These are phyloP conservation scores for Trichoderma simmonsii DNA, from an alignment of 2,329 filamentous ascomycete species.

Conservation along the genomic window DNA sequence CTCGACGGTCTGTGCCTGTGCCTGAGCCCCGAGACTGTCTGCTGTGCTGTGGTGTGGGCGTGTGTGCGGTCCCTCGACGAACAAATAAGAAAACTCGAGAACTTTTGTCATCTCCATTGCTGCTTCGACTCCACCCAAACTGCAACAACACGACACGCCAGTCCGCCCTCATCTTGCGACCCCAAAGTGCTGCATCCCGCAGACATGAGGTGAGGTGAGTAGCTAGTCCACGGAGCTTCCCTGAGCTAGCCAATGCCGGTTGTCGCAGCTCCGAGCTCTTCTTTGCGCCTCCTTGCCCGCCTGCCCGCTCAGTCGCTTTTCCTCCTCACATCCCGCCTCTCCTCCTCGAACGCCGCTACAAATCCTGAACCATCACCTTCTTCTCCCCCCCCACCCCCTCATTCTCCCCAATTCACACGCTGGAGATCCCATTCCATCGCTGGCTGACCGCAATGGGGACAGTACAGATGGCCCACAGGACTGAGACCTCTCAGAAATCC, in stretches of 20 bases:
- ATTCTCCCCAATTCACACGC: constrained; percentile 8
- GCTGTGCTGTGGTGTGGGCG: background rate
- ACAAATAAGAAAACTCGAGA: background rate
- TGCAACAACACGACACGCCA: constrained; percentile 11
- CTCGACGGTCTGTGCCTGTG: constrained; percentile 9
- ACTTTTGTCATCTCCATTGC: constrained; percentile 6
- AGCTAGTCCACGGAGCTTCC: background rate
- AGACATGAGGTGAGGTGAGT: constrained; percentile 21
- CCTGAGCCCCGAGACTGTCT: background rate
- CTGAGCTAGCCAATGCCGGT: constrained; percentile 1
- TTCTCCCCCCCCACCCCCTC: background rate
- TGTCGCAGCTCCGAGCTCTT: constrained; percentile 14
- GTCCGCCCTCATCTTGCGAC: background rate
- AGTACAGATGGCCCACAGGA: constrained; percentile 53
- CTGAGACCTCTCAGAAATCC: constrained; percentile 48
- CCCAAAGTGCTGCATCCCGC: constrained; percentile 2
- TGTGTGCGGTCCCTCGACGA: background rate
- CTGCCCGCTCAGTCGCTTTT: background rate
- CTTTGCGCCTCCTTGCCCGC: constrained; percentile 14
- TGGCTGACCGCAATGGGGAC: constrained; percentile 31
- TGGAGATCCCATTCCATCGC: constrained; percentile 11
- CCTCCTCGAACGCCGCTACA: constrained; percentile 2
- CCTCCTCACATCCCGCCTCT: background rate
- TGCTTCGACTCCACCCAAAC: constrained; percentile 13
- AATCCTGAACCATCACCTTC: background rate